Conservation (phyloP, 345 rosid genomes). For the Combretum micranthum region DNA sequence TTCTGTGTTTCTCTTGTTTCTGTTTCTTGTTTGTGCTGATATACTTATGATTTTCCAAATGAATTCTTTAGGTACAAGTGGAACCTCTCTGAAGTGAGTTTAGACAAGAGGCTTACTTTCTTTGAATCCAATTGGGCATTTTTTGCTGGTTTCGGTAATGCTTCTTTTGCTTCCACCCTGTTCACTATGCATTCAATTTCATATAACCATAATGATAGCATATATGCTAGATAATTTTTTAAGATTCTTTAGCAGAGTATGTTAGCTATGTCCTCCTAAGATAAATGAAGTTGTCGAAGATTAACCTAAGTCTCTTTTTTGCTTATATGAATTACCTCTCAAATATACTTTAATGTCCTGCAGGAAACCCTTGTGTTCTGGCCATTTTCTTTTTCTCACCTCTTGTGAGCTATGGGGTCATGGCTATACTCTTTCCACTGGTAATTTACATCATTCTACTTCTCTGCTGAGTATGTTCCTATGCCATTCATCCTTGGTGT, state of each 20-base stretch:
- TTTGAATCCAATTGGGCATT: conserved; percentile 96
- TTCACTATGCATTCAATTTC: conserved; percentile 1
- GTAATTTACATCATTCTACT: conserved; percentile 21
- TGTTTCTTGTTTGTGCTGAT: conserved; percentile 6
- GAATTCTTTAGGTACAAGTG: conserved; percentile 68
- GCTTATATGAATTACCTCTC: not conserved
- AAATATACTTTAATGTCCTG: conserved; percentile 14
- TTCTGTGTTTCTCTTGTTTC: not conserved
- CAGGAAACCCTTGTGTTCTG: conserved; percentile 96
- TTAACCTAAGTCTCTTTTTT: too few relatives aligned
- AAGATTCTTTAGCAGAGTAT: too few relatives aligned
- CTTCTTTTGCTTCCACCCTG: conserved; percentile 6
- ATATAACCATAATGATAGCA: too few relatives aligned
- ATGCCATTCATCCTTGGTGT: too few relatives aligned
- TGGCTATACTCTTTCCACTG: conserved; percentile 90
- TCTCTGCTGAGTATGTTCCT: too few relatives aligned
- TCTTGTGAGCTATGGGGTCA: conserved; percentile 82
- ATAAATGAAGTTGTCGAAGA: too few relatives aligned
- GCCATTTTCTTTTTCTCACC: conserved; percentile 87
- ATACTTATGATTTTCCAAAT: conserved; percentile 12
- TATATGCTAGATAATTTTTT: too few relatives aligned
- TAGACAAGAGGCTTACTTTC: conserved; percentile 71
- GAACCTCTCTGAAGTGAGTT: conserved; percentile 66
- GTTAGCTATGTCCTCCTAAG: too few relatives aligned
- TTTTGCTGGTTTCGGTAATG: conserved; percentile 90